Evolutionary conservation across 1,284 basidiomycete species (phyloP).

Genomic region (Leccinum angustisporum): DNA sequence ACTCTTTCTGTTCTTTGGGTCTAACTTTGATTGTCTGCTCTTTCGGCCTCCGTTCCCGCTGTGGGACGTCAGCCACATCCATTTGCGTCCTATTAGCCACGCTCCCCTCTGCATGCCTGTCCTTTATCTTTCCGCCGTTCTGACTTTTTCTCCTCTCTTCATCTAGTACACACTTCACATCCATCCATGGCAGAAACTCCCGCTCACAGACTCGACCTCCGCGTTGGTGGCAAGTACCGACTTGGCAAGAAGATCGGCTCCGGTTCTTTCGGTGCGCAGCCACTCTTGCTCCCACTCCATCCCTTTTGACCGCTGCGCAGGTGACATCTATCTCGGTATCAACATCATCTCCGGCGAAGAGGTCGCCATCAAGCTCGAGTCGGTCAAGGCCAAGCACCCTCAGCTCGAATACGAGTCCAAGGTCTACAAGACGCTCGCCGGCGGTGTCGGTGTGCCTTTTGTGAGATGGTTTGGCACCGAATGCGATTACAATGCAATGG

Average conservation of each 20-base stretch:
- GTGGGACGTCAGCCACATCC: conserved; percentile 29
- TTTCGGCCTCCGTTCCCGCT: conserved; percentile 4
- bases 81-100: conserved; percentile 16
- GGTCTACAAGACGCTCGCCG: conserved; percentile 96
- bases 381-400: conserved; percentile 99
- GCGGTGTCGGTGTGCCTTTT: conserved; percentile 97
- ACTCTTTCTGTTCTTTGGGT: not conserved
- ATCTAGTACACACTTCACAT: conserved; percentile 17
- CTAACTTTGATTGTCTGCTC: not conserved
- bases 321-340: conserved; percentile 99
- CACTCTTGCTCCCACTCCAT: not conserved
- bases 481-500: conserved; percentile 99
- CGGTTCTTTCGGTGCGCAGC: conserved; percentile 88
- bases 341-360: conserved; percentile 99
- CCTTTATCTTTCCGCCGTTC: conserved; percentile 12
- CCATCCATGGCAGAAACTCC: conserved; percentile 64
- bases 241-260: conserved; percentile 99
- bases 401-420: conserved; percentile 99
- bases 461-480: conserved; percentile 99
- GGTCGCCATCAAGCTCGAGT: conserved; percentile 99
- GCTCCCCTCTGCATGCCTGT: conserved; percentile 18
- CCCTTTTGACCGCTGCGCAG: conserved; percentile 40
- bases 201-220: conserved; percentile 84
- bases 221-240: conserved; percentile 97
- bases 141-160: conserved; percentile 13